Evolutionary conservation across 2,329 filamentous ascomycete genomes (phyloP).

Genomic region (Aspergillus luchuensis): DNA sequence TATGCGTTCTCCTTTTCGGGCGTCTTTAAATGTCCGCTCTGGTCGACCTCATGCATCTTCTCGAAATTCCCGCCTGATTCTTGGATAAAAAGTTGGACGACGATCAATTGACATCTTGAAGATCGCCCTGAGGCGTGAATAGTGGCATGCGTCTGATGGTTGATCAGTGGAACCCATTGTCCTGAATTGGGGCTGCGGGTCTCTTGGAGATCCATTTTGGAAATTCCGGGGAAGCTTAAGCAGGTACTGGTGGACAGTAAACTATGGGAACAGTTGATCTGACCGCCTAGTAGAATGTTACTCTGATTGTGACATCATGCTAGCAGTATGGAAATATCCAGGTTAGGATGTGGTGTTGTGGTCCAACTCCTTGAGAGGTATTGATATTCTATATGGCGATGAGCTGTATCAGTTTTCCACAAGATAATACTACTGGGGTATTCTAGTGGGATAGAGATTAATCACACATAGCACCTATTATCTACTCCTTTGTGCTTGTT

Average conservation of each 20-base stretch:
- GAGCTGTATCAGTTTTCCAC: too few species aligned
- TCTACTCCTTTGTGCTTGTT: neutral
- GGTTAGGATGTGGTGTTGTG: neutral
- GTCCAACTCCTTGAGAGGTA: too few species aligned
- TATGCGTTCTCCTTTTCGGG: neutral
- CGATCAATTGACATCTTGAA: neutral
- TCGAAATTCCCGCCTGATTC: neutral
- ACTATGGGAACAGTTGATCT: neutral
- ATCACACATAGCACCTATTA: too few species aligned
- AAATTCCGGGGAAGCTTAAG: neutral
- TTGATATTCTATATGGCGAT: neutral
- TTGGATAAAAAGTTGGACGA: neutral
- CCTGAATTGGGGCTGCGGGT: constrained; percentile 13
- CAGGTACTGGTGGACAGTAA: neutral
- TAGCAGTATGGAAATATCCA: neutral
- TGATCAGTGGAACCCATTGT: constrained; percentile 18
- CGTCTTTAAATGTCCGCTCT: neutral
- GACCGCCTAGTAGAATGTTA: neutral
- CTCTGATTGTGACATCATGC: neutral
- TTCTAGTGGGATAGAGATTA: neutral
- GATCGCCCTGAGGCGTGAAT: neutral
- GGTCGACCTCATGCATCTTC: neutral
- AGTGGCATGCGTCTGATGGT: constrained; percentile 10
- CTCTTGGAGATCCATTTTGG: neutral
- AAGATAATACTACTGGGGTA: neutral